These are phyloP conservation scores for Avena insularis DNA, from an alignment of 176 grass and related monocot genomes.

Conservation along the genomic window DNA sequence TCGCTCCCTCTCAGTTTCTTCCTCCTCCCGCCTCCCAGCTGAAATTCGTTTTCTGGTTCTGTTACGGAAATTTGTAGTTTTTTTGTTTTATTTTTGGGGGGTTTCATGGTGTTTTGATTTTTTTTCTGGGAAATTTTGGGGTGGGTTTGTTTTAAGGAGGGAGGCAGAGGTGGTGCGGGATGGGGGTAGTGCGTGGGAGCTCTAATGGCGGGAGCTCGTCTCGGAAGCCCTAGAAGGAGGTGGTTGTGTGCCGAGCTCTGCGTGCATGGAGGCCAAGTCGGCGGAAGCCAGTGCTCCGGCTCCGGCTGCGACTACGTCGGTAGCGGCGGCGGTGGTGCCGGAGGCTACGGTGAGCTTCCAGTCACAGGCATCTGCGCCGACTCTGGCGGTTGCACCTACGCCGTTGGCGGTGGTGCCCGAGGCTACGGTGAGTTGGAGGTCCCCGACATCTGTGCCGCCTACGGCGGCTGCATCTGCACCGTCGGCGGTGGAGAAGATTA, in stretches of 20 bases:
- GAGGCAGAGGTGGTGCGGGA: slow-evolving; percentile 33
- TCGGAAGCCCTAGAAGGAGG: slow-evolving; percentile 34
- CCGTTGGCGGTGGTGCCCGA: slow-evolving; percentile 29
- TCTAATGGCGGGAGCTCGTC: slow-evolving; percentile 62
- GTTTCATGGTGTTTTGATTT: slow-evolving; percentile 2
- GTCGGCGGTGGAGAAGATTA: slow-evolving; percentile 39
- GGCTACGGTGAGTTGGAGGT: slow-evolving; percentile 39
- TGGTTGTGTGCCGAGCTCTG: not conserved
- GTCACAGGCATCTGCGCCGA: not conserved
- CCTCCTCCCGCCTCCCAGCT: slow-evolving; percentile 13
- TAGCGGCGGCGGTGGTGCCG: slow-evolving; percentile 25
- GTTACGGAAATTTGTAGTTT: slow-evolving; percentile 13
- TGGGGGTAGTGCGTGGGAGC: slow-evolving; percentile 48
- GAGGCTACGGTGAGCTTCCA: slow-evolving; percentile 42
- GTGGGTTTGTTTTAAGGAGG: slow-evolving; percentile 22
- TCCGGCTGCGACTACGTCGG: not conserved
- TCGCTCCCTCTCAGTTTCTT: slow-evolving; percentile 25
- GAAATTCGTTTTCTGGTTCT: not conserved
- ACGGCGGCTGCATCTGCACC: not conserved
- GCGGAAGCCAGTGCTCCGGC: slow-evolving; percentile 39
- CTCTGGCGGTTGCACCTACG: not conserved
- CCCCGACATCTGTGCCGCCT: slow-evolving; percentile 12
- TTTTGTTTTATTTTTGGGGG: slow-evolving; percentile 43
- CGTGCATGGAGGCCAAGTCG: slow-evolving; percentile 70
- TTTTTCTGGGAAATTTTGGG: not conserved